Base-by-base conservation (phyloP, 306 rosid species). In the Cucurbita ficifolia region DNA sequence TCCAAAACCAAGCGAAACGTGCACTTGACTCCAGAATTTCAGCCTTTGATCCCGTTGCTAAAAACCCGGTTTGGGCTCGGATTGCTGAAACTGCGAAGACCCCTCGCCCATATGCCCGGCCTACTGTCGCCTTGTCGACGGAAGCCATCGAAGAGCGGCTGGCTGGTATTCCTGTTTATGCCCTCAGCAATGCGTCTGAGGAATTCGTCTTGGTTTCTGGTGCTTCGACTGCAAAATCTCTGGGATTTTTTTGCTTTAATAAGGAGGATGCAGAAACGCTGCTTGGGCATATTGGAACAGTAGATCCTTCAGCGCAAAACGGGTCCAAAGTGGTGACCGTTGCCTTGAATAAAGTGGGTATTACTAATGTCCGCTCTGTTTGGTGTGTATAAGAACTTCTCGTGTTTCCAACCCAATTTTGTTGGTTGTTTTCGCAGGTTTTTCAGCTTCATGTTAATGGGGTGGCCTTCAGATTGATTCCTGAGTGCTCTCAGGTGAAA, bases 281-380 rank as follows among this genome's bases (percentile, higher is more conserved):
- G 40, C 97, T 90, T 21, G 76, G 81, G 18, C 96, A 90, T 67
- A 86, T 93, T 70, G 79, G 72, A 36, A 64, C 62, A 58, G 70
- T 93, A 68, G 97, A 88, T 78, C 96, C 97, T 0, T 74, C 59
- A 36, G 76, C 85, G 61, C 86, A 81, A 13, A 74, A 39, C 10
- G 98, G 97, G 39, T 90, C 97, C 18, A 93, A 84, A 86, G 98
- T 93, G 5, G 98, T 93, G 29, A 84, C 97, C 3, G 90, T 93
- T 78, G 96, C 98, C 68, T 78, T 90, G 19, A 87, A 88, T 55
- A 93, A 93, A 96, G 98, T 90, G 77, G 75, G 48, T 38, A 11
- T 71, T 65, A 22, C 43, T 76, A 24, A 42, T 21, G n/a, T 54
- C 16, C 21, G 3, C 38, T 18, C 1, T 33, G 22, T 57, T 40